Base-by-base conservation (phyloP, 371 early-diverging fungal species). In the Gilbertella persicaria region DNA sequence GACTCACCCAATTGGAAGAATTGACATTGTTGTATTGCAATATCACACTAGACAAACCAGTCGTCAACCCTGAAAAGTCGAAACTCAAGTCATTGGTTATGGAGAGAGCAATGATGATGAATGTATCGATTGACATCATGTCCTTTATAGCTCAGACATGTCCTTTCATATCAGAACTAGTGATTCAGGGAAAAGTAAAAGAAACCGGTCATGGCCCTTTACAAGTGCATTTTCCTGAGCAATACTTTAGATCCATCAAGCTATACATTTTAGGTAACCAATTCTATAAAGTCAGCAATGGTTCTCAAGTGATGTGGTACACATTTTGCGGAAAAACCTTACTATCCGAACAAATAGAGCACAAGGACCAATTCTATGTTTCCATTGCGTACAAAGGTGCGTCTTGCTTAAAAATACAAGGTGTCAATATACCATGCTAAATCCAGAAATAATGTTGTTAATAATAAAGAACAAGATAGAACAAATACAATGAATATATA, bases 141-240 rank as follows among this genome's bases (percentile, higher is more conserved):
- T 5, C 13, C 8, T 50, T 50, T 21, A 20, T 40, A 40, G 14
- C 50, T 4, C 25, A 16, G 8, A 20, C 40, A 4, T 39, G 40
- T 21, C 50, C 40, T 26, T 7, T 14, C 17, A 28, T 50, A 20
- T 21, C 28, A 1, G 40, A 12, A 10, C 2, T 50, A 7, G 14
- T 40, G 1, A 40, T 50, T 14, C 50, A 50, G 28, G 50, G 50
- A n/a, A 38, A 30, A 20, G 6, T 50, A 3, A 13, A 26, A 14
- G 21, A 40, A 20, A 2, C 4, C 5, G 8, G 6, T 13, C 4
- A 13, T 8, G 28, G 7, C 17, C 25, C 20, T 0, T 29, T 40
- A 0, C 2, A 19, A 28, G 41, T 40, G 29, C 40, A 50, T 13
- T 50, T 50, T 21, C 40, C 39, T 16, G 17, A 19, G 3, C 50